Conservation (phyloP, 352 stramenopile species). For the Globisporangium apiculatum region DNA sequence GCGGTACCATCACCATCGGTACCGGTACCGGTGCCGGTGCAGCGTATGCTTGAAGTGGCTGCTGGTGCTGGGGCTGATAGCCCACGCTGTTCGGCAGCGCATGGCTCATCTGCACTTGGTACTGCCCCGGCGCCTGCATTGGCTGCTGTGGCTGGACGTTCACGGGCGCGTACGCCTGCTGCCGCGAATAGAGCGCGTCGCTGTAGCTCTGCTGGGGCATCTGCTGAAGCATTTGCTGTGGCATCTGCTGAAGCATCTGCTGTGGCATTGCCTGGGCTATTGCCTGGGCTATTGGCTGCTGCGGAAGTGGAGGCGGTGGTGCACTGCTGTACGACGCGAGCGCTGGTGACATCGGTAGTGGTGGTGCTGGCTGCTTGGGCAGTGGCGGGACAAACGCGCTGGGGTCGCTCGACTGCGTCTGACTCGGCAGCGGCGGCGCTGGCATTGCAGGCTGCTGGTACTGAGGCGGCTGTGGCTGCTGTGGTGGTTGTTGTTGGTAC, state of each 20-base stretch:
- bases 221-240: neutral
- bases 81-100: conserved; percentile 7
- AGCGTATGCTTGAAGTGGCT: neutral
- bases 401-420: neutral
- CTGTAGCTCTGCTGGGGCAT: conserved; percentile 19
- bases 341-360: conserved; percentile 1
- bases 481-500: neutral
- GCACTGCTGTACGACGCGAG: neutral
- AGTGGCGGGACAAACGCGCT: conserved; percentile 5
- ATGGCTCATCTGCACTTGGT: conserved; percentile 3
- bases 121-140: conserved; percentile 11
- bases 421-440: conserved; percentile 3
- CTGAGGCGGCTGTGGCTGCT: neutral
- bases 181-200: conserved; percentile 24
- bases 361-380: conserved; percentile 1
- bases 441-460: neutral
- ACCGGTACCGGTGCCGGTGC: neutral
- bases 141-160: conserved; percentile 1
- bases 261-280: neutral
- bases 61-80: conserved; percentile 10
- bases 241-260: too few species aligned
- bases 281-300: neutral
- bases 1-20: neutral
- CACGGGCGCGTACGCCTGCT: conserved; percentile 33
- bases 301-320: conserved; percentile 4